A percentile compares a stretch with the other conserved stretches of the same genome.
phyloP scores from a whole-genome alignment of 768 basidiomycete species.

The Kwoniella sp. region DNA sequence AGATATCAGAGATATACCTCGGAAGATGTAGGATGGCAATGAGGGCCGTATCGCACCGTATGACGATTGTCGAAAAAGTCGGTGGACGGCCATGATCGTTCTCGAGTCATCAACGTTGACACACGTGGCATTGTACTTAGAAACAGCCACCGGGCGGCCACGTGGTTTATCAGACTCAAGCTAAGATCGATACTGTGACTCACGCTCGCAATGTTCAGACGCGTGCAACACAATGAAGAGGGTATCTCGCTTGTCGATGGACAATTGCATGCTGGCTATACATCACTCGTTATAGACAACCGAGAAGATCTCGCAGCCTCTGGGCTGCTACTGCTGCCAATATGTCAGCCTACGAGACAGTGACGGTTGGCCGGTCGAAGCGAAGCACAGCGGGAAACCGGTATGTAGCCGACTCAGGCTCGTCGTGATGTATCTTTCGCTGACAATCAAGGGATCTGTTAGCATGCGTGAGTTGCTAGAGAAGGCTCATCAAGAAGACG shows the following conservation, averaged over 20 bases:
- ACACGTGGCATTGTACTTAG: conserved; percentile 9
- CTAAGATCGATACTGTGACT: background rate
- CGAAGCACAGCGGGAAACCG: conserved; percentile 53
- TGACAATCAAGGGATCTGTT: conserved; percentile 7
- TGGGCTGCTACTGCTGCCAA: background rate
- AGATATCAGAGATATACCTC: background rate
- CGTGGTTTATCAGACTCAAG: background rate
- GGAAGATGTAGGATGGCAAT: background rate
- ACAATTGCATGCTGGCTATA: no score
- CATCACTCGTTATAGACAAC: no score
- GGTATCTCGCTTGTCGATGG: no score
- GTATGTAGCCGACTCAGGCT: conserved; percentile 24
- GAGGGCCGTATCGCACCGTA: background rate
- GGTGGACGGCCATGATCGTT: background rate
- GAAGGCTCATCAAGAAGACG: conserved; percentile 52
- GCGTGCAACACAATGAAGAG: background rate
- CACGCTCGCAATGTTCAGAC: background rate
- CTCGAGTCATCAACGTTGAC: background rate
- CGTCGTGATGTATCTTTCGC: no score
- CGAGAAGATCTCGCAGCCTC: conserved; percentile 5
- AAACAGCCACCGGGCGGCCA: background rate
- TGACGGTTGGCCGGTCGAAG: conserved; percentile 46
- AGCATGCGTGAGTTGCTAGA: conserved; percentile 54
- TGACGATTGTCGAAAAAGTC: conserved; percentile 13
- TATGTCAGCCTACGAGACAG: conserved; percentile 33